phyloP scores from a whole-genome alignment of 441 rosid species.

The Euphorbia schlechtendalii region DNA sequence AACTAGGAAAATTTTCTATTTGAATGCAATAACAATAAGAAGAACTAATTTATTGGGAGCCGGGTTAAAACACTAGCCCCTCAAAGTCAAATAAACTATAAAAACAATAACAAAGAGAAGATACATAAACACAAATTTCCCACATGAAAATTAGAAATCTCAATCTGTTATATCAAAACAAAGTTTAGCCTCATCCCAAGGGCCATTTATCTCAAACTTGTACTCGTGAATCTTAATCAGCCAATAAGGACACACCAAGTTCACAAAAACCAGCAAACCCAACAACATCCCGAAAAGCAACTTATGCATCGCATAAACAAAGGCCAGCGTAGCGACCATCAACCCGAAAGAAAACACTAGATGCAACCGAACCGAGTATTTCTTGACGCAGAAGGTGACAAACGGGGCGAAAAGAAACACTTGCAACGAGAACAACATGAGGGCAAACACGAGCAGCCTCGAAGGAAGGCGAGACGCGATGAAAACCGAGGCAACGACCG shows the following conservation, averaged over 20 bases:
- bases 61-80: too few relatives aligned
- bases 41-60: too few relatives aligned
- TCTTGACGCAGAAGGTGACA: neutral
- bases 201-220: slow-evolving; percentile 1
- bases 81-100: too few relatives aligned
- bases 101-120: neutral
- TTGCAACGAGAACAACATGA: neutral
- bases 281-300: neutral
- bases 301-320: neutral
- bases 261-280: neutral
- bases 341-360: neutral
- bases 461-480: neutral
- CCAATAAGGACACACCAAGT: slow-evolving; percentile 1
- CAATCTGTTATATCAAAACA: slow-evolving; percentile 3
- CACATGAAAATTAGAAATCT: neutral
- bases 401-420: neutral
- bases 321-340: neutral
- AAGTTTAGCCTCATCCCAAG: slow-evolving; percentile 3
- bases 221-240: neutral
- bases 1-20: too few relatives aligned
- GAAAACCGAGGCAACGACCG: neutral
- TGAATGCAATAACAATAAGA: too few relatives aligned
- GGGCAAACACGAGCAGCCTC: neutral
- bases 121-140: neutral
- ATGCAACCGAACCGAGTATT: neutral